Evolutionary conservation across 192 early-diverging fungal genomes (phyloP), one percentile per base, ranked within the genome.

Genomic region (Dissophora globulifera): DNA sequence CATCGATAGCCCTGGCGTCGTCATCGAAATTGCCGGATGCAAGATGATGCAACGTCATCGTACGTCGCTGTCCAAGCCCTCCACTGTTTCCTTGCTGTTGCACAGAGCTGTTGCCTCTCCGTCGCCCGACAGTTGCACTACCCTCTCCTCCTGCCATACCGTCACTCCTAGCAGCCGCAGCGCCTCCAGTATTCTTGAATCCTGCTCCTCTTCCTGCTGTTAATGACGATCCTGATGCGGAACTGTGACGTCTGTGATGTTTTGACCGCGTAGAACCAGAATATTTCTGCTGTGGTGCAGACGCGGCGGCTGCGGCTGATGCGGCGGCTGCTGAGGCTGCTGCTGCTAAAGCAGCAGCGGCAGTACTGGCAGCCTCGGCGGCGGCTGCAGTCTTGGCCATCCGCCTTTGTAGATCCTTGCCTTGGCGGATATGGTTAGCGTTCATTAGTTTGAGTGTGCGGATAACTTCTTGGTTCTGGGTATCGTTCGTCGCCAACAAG

Each of bases 381-480:
- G 58, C 47, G 27, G 64, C 58, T 29, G 60, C 55, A 25, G 52
- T 41, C 50, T 82, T 78, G 27, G 75, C 69, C 25, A 86, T 22
- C 19, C 82, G 68, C 4, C 91, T 76, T 54, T 87, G 83, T 1
- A 93, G 58, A 22, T 91, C 88, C 66, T 88, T 88, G 19, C 83
- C 91, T 59, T 87, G 81, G 13, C 89, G 71, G 13, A 83, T 86
- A 78, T 94, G 93, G 47, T 84, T 90, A 1, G 84, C 78, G 12
- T 86, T 86, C 54, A 93, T 83, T 12, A 94, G 55, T 35, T 84
- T 86, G 2, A 94, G 79, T 1, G 91, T 91, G 53, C 81, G 85
- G 6, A 82, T 68, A 8, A 90, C 89, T 70, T 91, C 64, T 50
- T 56, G 58, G 22, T 62, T 66, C 9, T 62, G 69, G 0, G 72